A percentile compares a stretch with the other conserved stretches of the same genome.
Evolutionary conservation across 352 stramenopile genomes (phyloP).

Genomic region (Globisporangium radiosum): DNA sequence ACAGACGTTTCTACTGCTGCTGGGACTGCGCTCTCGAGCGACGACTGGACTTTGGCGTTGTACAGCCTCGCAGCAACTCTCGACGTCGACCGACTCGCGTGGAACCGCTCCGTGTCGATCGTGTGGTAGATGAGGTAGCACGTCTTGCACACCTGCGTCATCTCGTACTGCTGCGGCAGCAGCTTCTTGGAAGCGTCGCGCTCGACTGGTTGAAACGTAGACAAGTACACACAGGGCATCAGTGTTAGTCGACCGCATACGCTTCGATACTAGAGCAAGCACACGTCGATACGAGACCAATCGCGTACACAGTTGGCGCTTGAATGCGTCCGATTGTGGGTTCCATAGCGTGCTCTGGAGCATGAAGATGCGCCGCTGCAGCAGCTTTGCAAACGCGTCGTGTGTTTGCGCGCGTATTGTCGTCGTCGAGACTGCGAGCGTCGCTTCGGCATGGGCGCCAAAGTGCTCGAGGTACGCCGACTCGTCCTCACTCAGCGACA

Average conservation of each 20-base stretch:
- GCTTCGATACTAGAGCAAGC: no score
- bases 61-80: conserved; percentile 24
- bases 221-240: not conserved
- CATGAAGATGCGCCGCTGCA: conserved; percentile 63
- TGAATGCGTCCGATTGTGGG: conserved; percentile 49
- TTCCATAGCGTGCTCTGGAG: conserved; percentile 69
- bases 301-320: conserved; percentile 34
- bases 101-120: conserved; percentile 37
- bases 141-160: conserved; percentile 32
- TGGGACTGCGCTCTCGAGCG: not conserved
- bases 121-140: conserved; percentile 50
- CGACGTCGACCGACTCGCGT: conserved; percentile 28
- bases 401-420: conserved; percentile 1
- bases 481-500: conserved; percentile 52
- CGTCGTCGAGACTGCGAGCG: conserved; percentile 10
- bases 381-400: conserved; percentile 33
- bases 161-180: conserved; percentile 41
- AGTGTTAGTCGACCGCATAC: not conserved
- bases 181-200: conserved; percentile 31
- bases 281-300: no score
- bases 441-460: conserved; percentile 45
- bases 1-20: not conserved
- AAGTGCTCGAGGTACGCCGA: conserved; percentile 48
- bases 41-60: conserved; percentile 16
- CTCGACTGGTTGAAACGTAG: conserved; percentile 23